A percentile compares a stretch with the other conserved stretches of the same genome.
Conservation (phyloP, 1,284 basidiomycete species). For the Sanghuangporus sanghuang region DNA sequence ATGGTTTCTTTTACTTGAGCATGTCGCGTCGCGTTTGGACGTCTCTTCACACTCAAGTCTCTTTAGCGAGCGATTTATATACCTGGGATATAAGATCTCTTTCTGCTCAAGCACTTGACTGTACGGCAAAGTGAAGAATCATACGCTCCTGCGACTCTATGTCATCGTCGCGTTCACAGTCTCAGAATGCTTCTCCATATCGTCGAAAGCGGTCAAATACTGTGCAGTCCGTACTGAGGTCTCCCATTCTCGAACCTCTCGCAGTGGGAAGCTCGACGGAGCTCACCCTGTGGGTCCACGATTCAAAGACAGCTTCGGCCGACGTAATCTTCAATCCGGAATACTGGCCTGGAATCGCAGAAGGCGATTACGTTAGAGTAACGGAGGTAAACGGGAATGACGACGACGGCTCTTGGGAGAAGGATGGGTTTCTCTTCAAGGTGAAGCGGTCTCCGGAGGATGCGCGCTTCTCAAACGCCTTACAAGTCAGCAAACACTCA, state of each 20-base stretch:
- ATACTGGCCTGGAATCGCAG: constrained; percentile 68
- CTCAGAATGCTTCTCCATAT: constrained; percentile 42
- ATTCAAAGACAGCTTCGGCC: constrained; percentile 44
- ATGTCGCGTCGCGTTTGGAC: too few relatives aligned
- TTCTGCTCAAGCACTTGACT: too few relatives aligned
- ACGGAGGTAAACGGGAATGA: constrained; percentile 38
- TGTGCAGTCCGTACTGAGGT: constrained; percentile 51
- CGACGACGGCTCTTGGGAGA: constrained; percentile 23
- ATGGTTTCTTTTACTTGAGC: too few relatives aligned
- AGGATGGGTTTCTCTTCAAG: constrained; percentile 53
- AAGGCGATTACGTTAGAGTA: constrained; percentile 67
- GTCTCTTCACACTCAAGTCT: too few relatives aligned
- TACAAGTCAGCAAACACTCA: constrained; percentile 46
- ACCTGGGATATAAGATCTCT: too few relatives aligned
- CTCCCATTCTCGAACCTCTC: constrained; percentile 35
- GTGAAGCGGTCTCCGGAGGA: constrained; percentile 53
- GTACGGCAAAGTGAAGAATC: too few relatives aligned
- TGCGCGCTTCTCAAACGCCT: constrained; percentile 45
- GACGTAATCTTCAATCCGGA: constrained; percentile 63
- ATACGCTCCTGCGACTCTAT: constrained; percentile 28
- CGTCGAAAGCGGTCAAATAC: constrained; percentile 68
- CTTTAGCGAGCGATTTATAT: too few relatives aligned
- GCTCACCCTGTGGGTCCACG: constrained; percentile 70
- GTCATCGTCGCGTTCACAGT: constrained; percentile 56
- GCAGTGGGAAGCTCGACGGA: constrained; percentile 55